phyloP scores from a whole-genome alignment of 352 stramenopile species.

The Globisporangium rhizosaccharum region DNA sequence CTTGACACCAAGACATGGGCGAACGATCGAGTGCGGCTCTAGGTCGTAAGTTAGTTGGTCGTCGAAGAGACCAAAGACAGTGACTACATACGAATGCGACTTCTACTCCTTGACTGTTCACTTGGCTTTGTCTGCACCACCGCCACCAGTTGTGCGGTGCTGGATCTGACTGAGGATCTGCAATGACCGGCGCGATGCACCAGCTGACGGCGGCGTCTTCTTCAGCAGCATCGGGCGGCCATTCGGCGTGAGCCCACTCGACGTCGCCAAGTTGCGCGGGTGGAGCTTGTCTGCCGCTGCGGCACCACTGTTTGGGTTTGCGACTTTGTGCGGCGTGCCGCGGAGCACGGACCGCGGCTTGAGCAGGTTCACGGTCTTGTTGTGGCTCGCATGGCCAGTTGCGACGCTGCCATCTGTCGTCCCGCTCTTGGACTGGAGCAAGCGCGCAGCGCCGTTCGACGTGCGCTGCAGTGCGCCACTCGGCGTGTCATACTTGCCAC shows the following conservation, averaged over 20 bases:
- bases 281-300: constrained; percentile 6
- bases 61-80: too few relatives aligned
- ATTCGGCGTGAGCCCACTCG: constrained; percentile 30
- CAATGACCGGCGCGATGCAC: constrained; percentile 60
- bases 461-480: constrained; percentile 24
- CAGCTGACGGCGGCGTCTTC: constrained; percentile 60
- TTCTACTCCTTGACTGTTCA: not conserved
- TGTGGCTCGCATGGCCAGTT: constrained; percentile 1
- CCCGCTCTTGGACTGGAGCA: constrained; percentile 43
- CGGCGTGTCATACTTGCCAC: constrained; percentile 46
- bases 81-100: too few relatives aligned
- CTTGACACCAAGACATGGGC: too few relatives aligned
- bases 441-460: constrained; percentile 21
- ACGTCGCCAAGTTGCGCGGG: constrained; percentile 13
- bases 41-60: too few relatives aligned
- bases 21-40: too few relatives aligned
- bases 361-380: constrained; percentile 77
- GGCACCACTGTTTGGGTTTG: constrained; percentile 8
- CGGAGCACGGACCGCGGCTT: constrained; percentile 61
- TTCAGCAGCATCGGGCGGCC: constrained; percentile 27
- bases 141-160: constrained; percentile 23
- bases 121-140: constrained; percentile 17
- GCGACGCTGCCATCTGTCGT: constrained; percentile 22
- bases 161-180: constrained; percentile 84
- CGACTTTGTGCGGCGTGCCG: constrained; percentile 10